Base-by-base conservation (phyloP, 2,329 filamentous ascomycete species). In the Exserohilum rostratum region DNA sequence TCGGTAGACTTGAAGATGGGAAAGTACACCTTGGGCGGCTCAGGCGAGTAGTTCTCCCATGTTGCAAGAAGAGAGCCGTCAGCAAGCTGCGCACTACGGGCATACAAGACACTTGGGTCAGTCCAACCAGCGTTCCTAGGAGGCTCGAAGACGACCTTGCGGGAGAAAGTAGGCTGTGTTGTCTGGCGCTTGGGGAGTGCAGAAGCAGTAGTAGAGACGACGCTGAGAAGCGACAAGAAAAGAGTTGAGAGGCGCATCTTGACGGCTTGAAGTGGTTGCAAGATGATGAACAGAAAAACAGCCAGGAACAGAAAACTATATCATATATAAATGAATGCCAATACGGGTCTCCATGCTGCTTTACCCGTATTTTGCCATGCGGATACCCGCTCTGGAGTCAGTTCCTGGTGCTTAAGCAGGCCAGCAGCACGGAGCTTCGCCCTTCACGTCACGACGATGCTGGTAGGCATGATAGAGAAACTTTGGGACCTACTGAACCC, bases 31-130 rank as follows among this genome's bases (percentile, higher is more conserved):
- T 58, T 66, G n/a, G 69, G 78, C 47, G 71, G 77, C 67, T 77
- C 80, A 34, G 70, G 80, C 44, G 70, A 79, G 68, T 83, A 83
- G 67, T 83, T 83, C 60, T 83, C 81, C 81, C 81, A 84, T 20
- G 81, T 84, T 10, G 80, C 78, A 9, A 84, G 77, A 2, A 84
- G 68, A 37, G 72, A 69, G 49, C 77, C 74, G 22, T 79, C 73
- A 15, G 77, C 70, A 46, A 80, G 71, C 40, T 82, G 74, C 5
- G 77, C 76, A 15, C 78, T 80, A 27, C 82, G 80, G 2, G 82
- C 81, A 62, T 84, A 85, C 11, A 83, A 75, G 0, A 79, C 80
- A 12, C 81, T 75, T 0, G 79, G 80, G 34, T 78, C 70, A 22
- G 67, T 79, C 64, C 79, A 82, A 60, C 76, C 69, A 11, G 55